Evolutionary conservation across 2,329 filamentous ascomycete genomes (phyloP).

Genomic region (Colletotrichum siamense): DNA sequence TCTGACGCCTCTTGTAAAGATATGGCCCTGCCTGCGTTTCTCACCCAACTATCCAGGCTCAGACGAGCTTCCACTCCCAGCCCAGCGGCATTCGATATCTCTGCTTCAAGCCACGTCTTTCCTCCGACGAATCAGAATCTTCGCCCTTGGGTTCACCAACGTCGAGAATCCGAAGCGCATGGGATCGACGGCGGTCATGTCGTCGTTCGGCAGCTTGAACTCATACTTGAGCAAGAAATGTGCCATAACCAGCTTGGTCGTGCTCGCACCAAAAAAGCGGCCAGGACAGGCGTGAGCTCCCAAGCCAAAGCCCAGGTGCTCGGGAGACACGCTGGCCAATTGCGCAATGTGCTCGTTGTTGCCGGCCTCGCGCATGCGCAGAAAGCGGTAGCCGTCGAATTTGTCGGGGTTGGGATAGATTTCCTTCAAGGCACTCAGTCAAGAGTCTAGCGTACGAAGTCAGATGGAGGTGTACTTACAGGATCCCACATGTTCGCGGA

Average conservation of each 20-base stretch:
- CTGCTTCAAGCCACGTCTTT: neutral
- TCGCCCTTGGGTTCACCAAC: neutral
- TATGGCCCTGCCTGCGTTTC: neutral
- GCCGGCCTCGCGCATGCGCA: neutral
- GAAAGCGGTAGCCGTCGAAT: slow-evolving; percentile 5
- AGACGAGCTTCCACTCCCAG: neutral
- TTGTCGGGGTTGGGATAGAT: neutral
- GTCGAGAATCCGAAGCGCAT: slow-evolving; percentile 7
- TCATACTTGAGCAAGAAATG: slow-evolving; percentile 47
- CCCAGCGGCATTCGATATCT: neutral
- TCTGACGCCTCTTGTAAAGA: neutral
- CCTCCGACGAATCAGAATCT: neutral
- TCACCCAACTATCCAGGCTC: neutral
- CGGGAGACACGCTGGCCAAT: slow-evolving; percentile 42
- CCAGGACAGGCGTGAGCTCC: slow-evolving; percentile 53
- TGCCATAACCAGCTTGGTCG: slow-evolving; percentile 48
- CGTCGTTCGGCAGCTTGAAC: slow-evolving; percentile 40
- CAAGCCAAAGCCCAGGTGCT: slow-evolving; percentile 45
- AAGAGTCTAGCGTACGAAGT: rapidly evolving
- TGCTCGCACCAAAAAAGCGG: slow-evolving; percentile 51
- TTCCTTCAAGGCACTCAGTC: neutral
- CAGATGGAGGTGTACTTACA: neutral
- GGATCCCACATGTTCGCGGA: neutral
- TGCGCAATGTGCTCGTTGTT: slow-evolving; percentile 33
- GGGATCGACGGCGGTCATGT: neutral